Evolutionary conservation across 768 basidiomycete genomes (phyloP), one percentile per base, ranked within the genome.

Genomic region (Naganishia friedmannii): DNA sequence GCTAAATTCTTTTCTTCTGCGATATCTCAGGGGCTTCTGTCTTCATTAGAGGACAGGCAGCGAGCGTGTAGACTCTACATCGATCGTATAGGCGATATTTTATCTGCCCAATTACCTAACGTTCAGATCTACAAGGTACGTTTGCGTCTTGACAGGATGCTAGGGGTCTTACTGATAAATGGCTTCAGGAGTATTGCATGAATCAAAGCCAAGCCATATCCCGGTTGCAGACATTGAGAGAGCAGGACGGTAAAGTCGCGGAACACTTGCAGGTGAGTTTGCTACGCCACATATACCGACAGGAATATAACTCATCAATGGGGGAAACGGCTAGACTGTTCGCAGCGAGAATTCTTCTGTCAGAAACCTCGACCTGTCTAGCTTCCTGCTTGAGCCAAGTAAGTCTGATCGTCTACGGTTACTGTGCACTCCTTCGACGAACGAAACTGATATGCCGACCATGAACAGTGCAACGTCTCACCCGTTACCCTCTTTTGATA

Each of bases 331-430:
- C 2, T 29, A 94, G 90, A 84, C 83, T 42, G 84, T 93, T 29
- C 86, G 92, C 66, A 89, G 92, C 70, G 88, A 90, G 66, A 76
- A 77, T 55, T 89, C 91, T 0, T 81, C 86, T 1, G 88, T 88
- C 3, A 85, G 93, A 57, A 92, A 88, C 75, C 82, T 97, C 15
- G 93, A 97, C 76, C 80, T 97, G 28, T 91, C 93, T 0, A 93
- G 92, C 74, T 96, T 93, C 79, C 82, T 97, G 42, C 86, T 97
- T 12, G 88, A 87, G n/a, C 93, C 93, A 0, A 95, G 93, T 93
- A 80, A 74, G 88, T 73, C 13, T 4, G 21, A 17, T 26, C 54
- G 42, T n/a, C 34, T 15, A 8, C 42, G 42, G 2, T 42, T 5
- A 17, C 8, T 28, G 31, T 53, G 29, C n/a, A 13, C 31, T 3